A percentile compares a stretch with the other conserved stretches of the same genome.
These are phyloP conservation scores for Lyophyllum shimeji DNA, from an alignment of 768 basidiomycete species.

Conservation along the genomic window DNA sequence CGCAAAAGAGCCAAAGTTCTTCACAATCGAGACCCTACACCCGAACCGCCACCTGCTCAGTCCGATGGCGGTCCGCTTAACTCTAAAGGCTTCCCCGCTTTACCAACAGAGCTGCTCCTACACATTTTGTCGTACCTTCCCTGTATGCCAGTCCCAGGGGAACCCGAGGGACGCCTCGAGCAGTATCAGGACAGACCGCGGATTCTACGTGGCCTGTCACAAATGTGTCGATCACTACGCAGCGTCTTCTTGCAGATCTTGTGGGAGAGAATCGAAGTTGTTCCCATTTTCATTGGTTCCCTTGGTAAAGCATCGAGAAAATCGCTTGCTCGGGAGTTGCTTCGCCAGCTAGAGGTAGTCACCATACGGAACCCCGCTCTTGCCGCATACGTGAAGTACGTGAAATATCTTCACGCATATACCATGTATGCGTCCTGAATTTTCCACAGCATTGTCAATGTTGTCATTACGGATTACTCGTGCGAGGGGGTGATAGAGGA, in stretches of 20 bases:
- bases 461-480: constrained; percentile 16
- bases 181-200: not conserved
- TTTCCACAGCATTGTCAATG: constrained; percentile 17
- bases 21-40: not conserved
- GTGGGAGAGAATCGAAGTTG: constrained; percentile 18
- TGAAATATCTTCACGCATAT: not conserved
- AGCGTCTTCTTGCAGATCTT: constrained; percentile 14
- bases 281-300: not conserved
- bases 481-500: constrained; percentile 17
- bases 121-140: constrained; percentile 18
- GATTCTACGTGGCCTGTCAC: constrained; percentile 17
- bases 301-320: constrained; percentile 1
- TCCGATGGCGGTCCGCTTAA: constrained; percentile 16
- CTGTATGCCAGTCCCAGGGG: constrained; percentile 19
- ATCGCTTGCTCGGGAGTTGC: constrained; percentile 11
- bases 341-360: constrained; percentile 22
- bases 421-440: not conserved
- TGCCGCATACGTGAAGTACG: constrained; percentile 18
- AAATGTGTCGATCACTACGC: constrained; percentile 18
- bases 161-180: not conserved
- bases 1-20: not conserved
- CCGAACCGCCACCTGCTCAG: not conserved
- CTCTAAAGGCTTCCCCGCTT: constrained; percentile 16
- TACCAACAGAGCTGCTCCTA: constrained; percentile 25
- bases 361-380: constrained; percentile 22